Conservation (phyloP, 306 rosid species). For the Castanea crenata region DNA sequence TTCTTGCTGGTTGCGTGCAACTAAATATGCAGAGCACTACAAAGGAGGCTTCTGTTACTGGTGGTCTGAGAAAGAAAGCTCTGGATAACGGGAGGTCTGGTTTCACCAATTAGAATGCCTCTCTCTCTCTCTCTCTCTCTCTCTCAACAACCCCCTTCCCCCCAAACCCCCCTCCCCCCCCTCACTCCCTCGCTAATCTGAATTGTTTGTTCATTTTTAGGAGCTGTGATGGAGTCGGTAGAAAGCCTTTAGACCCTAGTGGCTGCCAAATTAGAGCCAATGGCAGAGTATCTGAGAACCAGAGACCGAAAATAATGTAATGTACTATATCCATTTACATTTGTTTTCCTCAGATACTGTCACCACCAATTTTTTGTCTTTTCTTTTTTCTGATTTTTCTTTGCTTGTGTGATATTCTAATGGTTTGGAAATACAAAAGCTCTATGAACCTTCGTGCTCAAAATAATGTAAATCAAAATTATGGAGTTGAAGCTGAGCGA, state of each 20-base stretch:
- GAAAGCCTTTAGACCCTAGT: not conserved
- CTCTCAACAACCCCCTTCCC: not conserved
- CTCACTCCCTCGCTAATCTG: not conserved
- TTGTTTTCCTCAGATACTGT: not conserved
- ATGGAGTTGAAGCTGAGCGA: not conserved
- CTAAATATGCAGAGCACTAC: conserved; percentile 8
- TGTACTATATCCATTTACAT: not conserved
- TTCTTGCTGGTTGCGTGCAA: not conserved
- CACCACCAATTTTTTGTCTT: not conserved
- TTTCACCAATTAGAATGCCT: not conserved
- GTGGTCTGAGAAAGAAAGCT: conserved; percentile 13
- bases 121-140: not conserved
- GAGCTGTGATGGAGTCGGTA: conserved; percentile 4
- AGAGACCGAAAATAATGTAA: conserved; percentile 14
- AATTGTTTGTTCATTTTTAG: not conserved
- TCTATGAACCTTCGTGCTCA: not conserved
- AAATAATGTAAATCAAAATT: conserved; percentile 3
- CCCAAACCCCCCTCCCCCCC: not conserved
- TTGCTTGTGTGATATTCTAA: not conserved
- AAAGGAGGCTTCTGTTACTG: conserved; percentile 2
- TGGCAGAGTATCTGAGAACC: conserved; percentile 8
- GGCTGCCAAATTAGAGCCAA: not conserved
- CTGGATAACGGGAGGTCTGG: conserved; percentile 17
- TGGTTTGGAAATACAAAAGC: conserved; percentile 16
- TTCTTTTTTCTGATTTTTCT: not conserved